phyloP scores from a whole-genome alignment of 129 eudicot genomes.

The Ambrosia trifida region DNA sequence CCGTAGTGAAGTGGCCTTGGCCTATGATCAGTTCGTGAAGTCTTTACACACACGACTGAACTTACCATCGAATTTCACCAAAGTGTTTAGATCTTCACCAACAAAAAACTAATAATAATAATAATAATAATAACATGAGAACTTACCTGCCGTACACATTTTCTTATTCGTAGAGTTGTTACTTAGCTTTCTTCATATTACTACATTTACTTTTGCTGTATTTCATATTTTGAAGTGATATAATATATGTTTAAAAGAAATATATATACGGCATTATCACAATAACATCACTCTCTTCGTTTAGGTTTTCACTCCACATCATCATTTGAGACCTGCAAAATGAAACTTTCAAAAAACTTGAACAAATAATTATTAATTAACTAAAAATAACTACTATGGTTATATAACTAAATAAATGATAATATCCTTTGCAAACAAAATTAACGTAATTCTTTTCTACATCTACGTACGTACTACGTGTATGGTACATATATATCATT shows the following conservation, averaged over 20 bases:
- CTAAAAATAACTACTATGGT: background rate
- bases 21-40: no score
- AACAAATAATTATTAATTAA: background rate
- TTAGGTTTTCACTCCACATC: slow-evolving; percentile 1
- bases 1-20: no score
- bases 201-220: no score
- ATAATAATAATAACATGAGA: no score
- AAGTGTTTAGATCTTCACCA: no score
- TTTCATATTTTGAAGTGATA: no score
- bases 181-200: no score
- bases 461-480: background rate
- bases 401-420: background rate
- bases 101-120: no score
- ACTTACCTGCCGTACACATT: no score
- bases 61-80: no score
- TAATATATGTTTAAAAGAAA: background rate
- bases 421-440: background rate
- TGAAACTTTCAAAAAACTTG: slow-evolving; percentile 18
- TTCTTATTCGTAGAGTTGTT: no score
- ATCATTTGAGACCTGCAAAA: slow-evolving; percentile 25
- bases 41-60: no score
- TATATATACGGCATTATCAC: background rate
- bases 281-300: background rate
- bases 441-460: background rate
- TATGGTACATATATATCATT: background rate